phyloP scores from a whole-genome alignment of 2,329 filamentous ascomycete species.

The Raffaelea albimanens region DNA sequence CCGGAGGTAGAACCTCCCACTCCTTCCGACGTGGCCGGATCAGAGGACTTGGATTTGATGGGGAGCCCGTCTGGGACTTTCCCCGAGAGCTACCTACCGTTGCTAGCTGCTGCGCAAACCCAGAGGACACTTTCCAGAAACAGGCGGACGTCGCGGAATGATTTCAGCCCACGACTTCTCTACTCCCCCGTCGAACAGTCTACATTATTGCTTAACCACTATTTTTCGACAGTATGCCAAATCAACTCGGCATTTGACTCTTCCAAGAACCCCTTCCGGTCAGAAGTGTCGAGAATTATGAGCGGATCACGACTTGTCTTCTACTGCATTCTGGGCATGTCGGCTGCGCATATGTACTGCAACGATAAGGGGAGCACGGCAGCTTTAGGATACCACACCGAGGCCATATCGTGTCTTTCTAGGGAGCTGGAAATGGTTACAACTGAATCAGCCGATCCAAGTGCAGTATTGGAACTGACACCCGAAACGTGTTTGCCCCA shows the following conservation, averaged over 20 bases:
- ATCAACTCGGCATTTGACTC: background rate
- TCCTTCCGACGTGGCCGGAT: too few species aligned
- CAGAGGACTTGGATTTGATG: too few species aligned
- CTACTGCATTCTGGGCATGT: background rate
- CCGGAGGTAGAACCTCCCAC: too few species aligned
- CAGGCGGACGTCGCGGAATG: too few species aligned
- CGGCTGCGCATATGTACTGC: background rate
- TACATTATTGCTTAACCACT: background rate
- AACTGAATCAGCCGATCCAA: too few species aligned
- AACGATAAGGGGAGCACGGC: background rate
- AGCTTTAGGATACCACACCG: background rate
- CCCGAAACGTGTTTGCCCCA: background rate
- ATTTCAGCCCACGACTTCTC: too few species aligned
- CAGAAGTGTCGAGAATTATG: background rate
- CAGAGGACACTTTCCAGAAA: too few species aligned
- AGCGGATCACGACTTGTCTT: background rate
- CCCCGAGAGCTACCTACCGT: too few species aligned
- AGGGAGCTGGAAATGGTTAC: too few species aligned
- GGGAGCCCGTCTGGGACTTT: too few species aligned
- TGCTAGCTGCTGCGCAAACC: too few species aligned
- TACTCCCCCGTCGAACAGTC: background rate
- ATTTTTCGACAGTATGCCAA: background rate
- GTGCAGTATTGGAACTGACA: too few species aligned
- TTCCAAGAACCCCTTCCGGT: background rate
- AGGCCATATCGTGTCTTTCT: background rate